phyloP scores from a whole-genome alignment of 2,329 filamentous ascomycete species.

The Sordariomycetes sp. region DNA sequence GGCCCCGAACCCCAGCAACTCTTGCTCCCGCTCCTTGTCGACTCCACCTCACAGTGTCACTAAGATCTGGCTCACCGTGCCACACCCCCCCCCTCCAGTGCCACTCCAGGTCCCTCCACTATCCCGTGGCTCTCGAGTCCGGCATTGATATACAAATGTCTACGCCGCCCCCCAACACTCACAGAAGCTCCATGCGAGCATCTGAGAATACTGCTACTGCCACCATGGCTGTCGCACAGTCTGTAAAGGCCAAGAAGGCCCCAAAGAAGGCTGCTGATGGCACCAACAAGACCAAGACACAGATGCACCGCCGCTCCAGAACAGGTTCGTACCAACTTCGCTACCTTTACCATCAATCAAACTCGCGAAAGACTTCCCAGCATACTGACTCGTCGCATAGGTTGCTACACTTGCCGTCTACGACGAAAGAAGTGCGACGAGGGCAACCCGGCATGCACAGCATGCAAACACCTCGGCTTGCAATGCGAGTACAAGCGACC shows the following conservation, averaged over 20 bases:
- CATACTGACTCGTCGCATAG: constrained; percentile 21
- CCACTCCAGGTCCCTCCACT: constrained; percentile 2
- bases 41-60: constrained; percentile 11
- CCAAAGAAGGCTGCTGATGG: constrained; percentile 29
- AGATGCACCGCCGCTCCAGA: constrained; percentile 90
- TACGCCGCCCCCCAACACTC: constrained; percentile 54
- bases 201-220: constrained; percentile 32
- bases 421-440: constrained; percentile 64
- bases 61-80: constrained; percentile 4
- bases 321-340: constrained; percentile 61
- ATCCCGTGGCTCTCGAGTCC: constrained; percentile 11
- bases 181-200: constrained; percentile 38
- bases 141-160: constrained; percentile 47
- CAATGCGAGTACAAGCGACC: constrained; percentile 94
- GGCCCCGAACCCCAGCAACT: constrained; percentile 10
- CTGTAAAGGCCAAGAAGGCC: constrained; percentile 48
- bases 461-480: constrained; percentile 67
- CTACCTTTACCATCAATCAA: background rate
- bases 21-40: constrained; percentile 18
- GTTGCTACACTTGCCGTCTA: constrained; percentile 60
- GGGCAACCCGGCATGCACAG: constrained; percentile 51
- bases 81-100: constrained; percentile 6
- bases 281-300: constrained; percentile 57
- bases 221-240: constrained; percentile 54
- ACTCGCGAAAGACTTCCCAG: constrained; percentile 1